Base-by-base conservation (phyloP, 345 rosid species). In the Brassica incana region DNA sequence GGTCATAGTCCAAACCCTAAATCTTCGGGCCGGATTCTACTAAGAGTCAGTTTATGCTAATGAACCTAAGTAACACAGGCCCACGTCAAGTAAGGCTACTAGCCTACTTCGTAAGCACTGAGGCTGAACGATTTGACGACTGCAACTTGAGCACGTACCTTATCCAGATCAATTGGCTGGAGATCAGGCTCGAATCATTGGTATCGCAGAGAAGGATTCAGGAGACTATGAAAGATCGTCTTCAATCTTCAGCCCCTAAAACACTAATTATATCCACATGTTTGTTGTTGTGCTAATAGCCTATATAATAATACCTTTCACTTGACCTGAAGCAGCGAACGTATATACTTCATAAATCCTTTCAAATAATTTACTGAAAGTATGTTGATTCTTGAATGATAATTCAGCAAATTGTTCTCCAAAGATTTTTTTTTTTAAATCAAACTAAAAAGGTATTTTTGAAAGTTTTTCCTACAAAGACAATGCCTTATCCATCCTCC, bases 121-220 rank as follows among this genome's bases (percentile, higher is more conserved):
- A 23, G n/a, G 9, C 63, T 7, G 62, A 18, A 36, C 8, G 69
- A 54, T 56, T 76, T 16, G 43, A 7, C 50, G 72, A 27, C 32
- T 32, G 29, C 9, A 64, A 78, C 66, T 59, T 15, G 52, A 36
- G 15, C 45, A 64, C 76, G 33, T 58, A 66, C 8, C 78, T 68
- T 79, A 79, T 79, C 82, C 76, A 15, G 65, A 67, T 59, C 70
- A 73, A 69, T 25, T 75, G 8, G 65, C 59, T 38, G 75, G 81
- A 29, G 76, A 82, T 67, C 77, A 54, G 77, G 72, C 87, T 70
- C 91, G 88, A 77, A 75, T 90, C 77, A 84, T 89, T 43, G 88
- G 84, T 88, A 40, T 77, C 92, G 89, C 90, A 92, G 85, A 88
- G 80, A 83, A 83, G 93, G 81, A 90, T 94, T 52, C 94, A 90